A percentile compares a stretch with the other conserved stretches of the same genome.
These are phyloP conservation scores for Austroboletus novae-zelandiae DNA, from an alignment of 1,284 basidiomycete genomes.

Conservation along the genomic window DNA sequence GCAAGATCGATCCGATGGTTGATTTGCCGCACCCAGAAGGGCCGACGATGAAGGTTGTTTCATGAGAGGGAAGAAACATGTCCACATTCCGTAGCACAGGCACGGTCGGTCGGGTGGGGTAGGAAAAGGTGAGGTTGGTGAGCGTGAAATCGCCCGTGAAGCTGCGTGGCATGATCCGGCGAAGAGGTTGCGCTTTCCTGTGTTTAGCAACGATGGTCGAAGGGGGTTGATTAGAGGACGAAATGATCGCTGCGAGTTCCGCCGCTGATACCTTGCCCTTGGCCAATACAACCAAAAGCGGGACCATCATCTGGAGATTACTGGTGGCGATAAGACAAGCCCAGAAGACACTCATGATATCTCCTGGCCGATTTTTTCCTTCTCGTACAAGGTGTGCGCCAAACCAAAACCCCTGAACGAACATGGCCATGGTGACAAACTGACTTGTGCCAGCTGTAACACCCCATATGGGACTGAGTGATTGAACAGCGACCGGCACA, in stretches of 20 bases:
- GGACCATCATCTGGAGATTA: slow-evolving; percentile 84
- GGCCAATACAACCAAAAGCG: slow-evolving; percentile 73
- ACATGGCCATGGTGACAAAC: slow-evolving; percentile 86
- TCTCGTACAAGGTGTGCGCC: slow-evolving; percentile 83
- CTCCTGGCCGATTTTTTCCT: slow-evolving; percentile 66
- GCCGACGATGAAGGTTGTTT: slow-evolving; percentile 81
- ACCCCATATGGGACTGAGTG: slow-evolving; percentile 75
- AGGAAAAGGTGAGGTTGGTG: slow-evolving; percentile 76
- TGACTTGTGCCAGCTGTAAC: slow-evolving; percentile 67
- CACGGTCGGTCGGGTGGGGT: slow-evolving; percentile 64
- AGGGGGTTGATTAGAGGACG: slow-evolving; percentile 21
- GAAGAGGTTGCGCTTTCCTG: slow-evolving; percentile 38
- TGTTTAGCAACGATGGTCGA: slow-evolving; percentile 10
- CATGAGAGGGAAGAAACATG: slow-evolving; percentile 66
- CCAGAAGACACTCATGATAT: slow-evolving; percentile 97
- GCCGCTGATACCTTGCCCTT: slow-evolving; percentile 67
- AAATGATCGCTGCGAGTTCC: slow-evolving; percentile 25
- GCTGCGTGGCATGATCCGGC: slow-evolving; percentile 55
- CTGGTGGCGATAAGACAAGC: slow-evolving; percentile 87
- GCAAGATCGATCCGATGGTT: slow-evolving; percentile 74
- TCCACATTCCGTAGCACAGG: slow-evolving; percentile 50
- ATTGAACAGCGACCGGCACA: slow-evolving; percentile 49
- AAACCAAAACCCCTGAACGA: slow-evolving; percentile 97
- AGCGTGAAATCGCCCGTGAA: slow-evolving; percentile 80
- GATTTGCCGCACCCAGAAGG: slow-evolving; percentile 81